These are phyloP conservation scores for Eleusine coracana DNA, from an alignment of 176 grass and related monocot species.

Conservation along the genomic window DNA sequence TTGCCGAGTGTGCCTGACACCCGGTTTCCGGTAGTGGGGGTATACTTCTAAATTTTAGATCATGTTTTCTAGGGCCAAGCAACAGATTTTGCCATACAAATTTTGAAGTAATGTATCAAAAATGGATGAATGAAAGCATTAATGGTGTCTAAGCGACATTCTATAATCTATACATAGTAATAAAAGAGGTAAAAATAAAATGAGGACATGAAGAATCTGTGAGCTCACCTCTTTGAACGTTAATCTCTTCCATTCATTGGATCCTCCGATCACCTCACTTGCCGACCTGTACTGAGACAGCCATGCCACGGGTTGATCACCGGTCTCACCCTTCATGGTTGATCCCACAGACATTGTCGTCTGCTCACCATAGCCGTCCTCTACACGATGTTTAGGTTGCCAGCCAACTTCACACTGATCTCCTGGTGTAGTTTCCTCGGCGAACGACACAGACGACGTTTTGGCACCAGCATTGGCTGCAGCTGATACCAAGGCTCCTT, in stretches of 20 bases:
- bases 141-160: neutral
- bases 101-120: neutral
- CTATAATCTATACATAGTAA: neutral
- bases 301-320: neutral
- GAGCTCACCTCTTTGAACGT: neutral
- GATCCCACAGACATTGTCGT: neutral
- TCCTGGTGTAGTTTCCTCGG: neutral
- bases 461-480: neutral
- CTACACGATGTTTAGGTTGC: neutral
- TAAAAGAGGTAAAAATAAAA: neutral
- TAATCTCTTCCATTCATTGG: no score
- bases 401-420: neutral
- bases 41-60: no score
- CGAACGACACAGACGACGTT: neutral
- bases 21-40: no score
- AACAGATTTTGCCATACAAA: no score
- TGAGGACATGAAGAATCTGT: neutral
- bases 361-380: neutral
- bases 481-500: neutral
- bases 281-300: neutral
- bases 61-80: no score
- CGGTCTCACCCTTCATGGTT: neutral
- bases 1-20: no score
- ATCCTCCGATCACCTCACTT: conserved; percentile 3
- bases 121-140: neutral